Conservation (phyloP, 192 early-diverging fungal genomes). For the Coemansia guatemalensis region DNA sequence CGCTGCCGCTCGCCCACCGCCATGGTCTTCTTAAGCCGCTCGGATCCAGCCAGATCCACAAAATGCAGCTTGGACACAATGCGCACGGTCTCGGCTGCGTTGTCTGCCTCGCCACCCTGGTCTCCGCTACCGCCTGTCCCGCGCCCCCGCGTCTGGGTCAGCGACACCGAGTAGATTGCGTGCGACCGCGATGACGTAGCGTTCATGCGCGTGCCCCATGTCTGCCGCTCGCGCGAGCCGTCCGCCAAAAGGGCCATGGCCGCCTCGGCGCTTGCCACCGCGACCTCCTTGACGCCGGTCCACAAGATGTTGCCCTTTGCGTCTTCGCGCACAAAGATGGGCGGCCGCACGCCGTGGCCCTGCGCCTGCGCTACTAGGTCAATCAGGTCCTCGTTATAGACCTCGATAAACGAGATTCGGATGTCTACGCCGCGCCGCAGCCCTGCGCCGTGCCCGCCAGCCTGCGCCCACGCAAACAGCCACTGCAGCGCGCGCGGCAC, state of each 20-base stretch:
- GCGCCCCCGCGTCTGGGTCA: constrained; percentile 70
- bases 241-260: constrained; percentile 66
- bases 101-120: constrained; percentile 1
- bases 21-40: constrained; percentile 90
- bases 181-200: constrained; percentile 91
- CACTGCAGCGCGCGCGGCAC: constrained; percentile 71
- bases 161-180: constrained; percentile 92
- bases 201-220: constrained; percentile 98
- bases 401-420: constrained; percentile 89
- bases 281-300: constrained; percentile 79
- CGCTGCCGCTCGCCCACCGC: constrained; percentile 90
- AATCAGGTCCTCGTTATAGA: constrained; percentile 96
- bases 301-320: constrained; percentile 83
- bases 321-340: constrained; percentile 80
- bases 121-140: not conserved
- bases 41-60: constrained; percentile 98
- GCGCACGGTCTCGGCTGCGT: constrained; percentile 56
- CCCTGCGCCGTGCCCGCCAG: not conserved
- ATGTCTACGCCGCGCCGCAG: constrained; percentile 21
- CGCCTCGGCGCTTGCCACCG: constrained; percentile 68
- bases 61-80: constrained; percentile 94
- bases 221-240: constrained; percentile 79
- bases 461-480: constrained; percentile 56
- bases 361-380: constrained; percentile 77
- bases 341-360: constrained; percentile 57